phyloP scores from a whole-genome alignment of 495 filamentous ascomycete species.

The Aspergillus steynii region DNA sequence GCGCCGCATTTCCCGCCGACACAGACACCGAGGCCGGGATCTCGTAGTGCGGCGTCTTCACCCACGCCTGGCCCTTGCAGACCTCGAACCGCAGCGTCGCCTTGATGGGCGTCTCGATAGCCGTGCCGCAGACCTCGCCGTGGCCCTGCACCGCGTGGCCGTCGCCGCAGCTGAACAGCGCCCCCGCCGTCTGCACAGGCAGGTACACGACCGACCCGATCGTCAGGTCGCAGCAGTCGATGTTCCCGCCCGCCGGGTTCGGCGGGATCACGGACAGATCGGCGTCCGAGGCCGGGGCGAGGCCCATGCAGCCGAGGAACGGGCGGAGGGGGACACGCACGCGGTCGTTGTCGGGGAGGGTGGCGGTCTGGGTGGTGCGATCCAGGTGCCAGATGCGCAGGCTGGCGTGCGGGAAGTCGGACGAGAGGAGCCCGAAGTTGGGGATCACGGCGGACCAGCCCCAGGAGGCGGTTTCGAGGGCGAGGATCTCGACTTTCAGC shows the following conservation, averaged over 20 bases:
- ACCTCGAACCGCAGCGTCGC: slow-evolving; percentile 47
- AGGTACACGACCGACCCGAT: slow-evolving; percentile 47
- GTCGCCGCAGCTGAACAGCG: slow-evolving; percentile 54
- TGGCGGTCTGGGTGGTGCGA: slow-evolving; percentile 35
- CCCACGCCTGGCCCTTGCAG: slow-evolving; percentile 44
- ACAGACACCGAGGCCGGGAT: slow-evolving; percentile 23
- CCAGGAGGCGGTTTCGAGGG: slow-evolving; percentile 44
- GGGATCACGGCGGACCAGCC: slow-evolving; percentile 55
- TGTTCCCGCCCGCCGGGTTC: slow-evolving; percentile 50
- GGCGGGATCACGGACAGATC: slow-evolving; percentile 52
- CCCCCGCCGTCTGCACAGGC: slow-evolving; percentile 49
- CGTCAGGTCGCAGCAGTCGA: slow-evolving; percentile 51
- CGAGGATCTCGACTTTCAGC: slow-evolving; percentile 48
- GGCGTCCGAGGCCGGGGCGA: slow-evolving; percentile 43
- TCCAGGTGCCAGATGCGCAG: slow-evolving; percentile 53
- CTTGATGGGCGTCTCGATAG: slow-evolving; percentile 54
- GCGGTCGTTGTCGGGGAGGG: slow-evolving; percentile 37
- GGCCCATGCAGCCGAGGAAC: slow-evolving; percentile 53
- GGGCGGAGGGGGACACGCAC: slow-evolving; percentile 47
- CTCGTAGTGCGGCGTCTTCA: slow-evolving; percentile 45
- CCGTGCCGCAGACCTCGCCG: slow-evolving; percentile 54
- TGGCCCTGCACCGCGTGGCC: slow-evolving; percentile 57
- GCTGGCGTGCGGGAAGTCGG: slow-evolving; percentile 43
- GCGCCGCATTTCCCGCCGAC: neutral
- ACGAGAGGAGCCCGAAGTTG: slow-evolving; percentile 48